Base-by-base conservation (phyloP, 2,329 filamentous ascomycete genomes). In the Fusarium citri region DNA sequence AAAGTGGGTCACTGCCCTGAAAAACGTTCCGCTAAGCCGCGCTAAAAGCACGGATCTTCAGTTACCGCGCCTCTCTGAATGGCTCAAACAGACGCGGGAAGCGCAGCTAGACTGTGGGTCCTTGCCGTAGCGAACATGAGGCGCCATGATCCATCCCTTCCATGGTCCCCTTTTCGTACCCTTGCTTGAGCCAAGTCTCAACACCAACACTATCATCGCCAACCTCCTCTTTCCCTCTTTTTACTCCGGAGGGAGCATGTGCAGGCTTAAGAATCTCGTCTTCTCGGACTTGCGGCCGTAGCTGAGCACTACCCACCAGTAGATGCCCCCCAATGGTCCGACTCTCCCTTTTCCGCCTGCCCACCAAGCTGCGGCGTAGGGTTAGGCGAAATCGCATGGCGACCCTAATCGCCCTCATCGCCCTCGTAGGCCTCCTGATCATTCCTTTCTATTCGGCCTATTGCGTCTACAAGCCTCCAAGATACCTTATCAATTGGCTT, bases 381-480 rank as follows among this genome's bases (percentile, higher is more conserved):
- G 86, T 86, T 62, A 83, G 87, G 66, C 86, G 87, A 59, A 86
- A 86, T 76, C 84, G 87, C 73, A 87, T 89, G 85, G 82, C 84
- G 42, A 88, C 85, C 48, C 82, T 88, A 43, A 71, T 84, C 60
- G 69, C 78, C 26, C 80, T 88, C 56, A 63, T 78, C 64, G 58
- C 76, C 49, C 76, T 84, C 47, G 68, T 73, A 59, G 43, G 79
- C 65, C 72, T 83, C 46, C 68, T 83, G 45, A 12, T 81, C 41
- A 65, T 81, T 18, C 81, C 82, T 25, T 71, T 81, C 69, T 81
- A 81, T 68, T 76, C 83, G 22, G 77, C 91, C 69, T 96, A 94
- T 82, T 78, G 88, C 68, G 84, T 97, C 72, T 97, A 97, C 86
- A 94, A 93, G 78, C 94, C 94, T 4, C 94, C 94, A 1, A 80